phyloP scores from a whole-genome alignment of 768 basidiomycete species.

The Trametes cubensis region DNA sequence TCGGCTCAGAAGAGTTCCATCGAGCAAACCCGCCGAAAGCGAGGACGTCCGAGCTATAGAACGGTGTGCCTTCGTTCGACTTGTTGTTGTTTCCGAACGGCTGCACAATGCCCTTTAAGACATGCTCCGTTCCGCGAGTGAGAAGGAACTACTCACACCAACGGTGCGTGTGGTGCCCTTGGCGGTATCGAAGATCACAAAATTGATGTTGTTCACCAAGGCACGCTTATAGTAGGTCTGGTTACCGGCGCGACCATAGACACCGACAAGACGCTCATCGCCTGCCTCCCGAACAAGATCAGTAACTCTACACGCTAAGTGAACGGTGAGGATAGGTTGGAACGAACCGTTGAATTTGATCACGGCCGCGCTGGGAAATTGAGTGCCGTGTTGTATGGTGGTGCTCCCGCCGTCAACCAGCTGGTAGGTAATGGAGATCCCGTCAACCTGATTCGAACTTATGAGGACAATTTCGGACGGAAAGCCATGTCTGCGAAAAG shows the following conservation, averaged over 20 bases:
- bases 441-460: not conserved
- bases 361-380: not conserved
- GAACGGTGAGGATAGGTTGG: not conserved
- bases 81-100: not conserved
- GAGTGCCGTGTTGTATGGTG: not conserved
- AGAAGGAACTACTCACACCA: not conserved
- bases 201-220: not conserved
- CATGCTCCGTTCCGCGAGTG: not conserved
- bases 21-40: not conserved
- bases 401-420: not conserved
- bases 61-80: not conserved
- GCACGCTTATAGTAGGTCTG: not conserved
- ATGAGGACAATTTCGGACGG: not conserved
- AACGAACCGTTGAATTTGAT: not conserved
- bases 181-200: not conserved
- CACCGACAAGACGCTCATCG: not conserved
- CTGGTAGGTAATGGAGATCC: not conserved
- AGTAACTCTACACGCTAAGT: no score
- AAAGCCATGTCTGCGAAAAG: not conserved
- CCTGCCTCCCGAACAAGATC: not conserved
- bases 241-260: not conserved
- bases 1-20: not conserved
- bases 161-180: not conserved
- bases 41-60: not conserved
- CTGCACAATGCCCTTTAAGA: not conserved